Percentiles rank a stretch among this genome's conserved stretches.
phyloP scores from a whole-genome alignment of 495 filamentous ascomycete species.

The Aspergillus nidulans region DNA sequence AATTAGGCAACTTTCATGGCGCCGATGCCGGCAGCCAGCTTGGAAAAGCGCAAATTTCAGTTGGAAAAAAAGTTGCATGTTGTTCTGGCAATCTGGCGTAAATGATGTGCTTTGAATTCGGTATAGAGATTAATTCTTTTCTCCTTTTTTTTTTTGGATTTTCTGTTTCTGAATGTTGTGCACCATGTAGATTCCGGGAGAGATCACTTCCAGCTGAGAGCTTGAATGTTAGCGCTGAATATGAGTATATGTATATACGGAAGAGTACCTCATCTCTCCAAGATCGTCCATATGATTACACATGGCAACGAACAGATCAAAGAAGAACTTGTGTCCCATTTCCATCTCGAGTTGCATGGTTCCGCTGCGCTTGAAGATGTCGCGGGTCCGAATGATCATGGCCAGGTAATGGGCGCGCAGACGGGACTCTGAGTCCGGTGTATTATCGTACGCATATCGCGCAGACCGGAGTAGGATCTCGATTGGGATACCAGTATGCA shows the following conservation, averaged over 20 bases:
- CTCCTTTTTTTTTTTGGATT: slow-evolving; percentile 15
- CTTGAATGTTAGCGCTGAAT: slow-evolving; percentile 16
- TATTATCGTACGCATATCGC: slow-evolving; percentile 91
- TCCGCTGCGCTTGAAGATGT: slow-evolving; percentile 92
- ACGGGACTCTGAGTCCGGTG: slow-evolving; percentile 80
- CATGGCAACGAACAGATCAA: slow-evolving; percentile 96
- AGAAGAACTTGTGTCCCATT: slow-evolving; percentile 84
- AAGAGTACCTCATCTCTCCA: slow-evolving; percentile 50
- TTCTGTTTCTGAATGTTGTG: slow-evolving; percentile 14
- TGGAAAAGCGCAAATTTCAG: slow-evolving; percentile 27
- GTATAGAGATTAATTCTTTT: too few species aligned
- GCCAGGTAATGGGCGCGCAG: slow-evolving; percentile 93
- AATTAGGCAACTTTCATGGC: not conserved
- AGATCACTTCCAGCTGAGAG: slow-evolving; percentile 33
- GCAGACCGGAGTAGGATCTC: slow-evolving; percentile 84
- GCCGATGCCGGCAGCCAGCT: slow-evolving; percentile 34
- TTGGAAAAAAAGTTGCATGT: slow-evolving; percentile 13
- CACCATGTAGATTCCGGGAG: slow-evolving; percentile 12
- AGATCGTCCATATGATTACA: slow-evolving; percentile 95
- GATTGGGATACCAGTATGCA: slow-evolving; percentile 80
- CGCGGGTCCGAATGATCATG: slow-evolving; percentile 87
- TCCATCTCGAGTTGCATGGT: slow-evolving; percentile 99
- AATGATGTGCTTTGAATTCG: slow-evolving; percentile 21
- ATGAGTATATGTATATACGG: slow-evolving; percentile 6
- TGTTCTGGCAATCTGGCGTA: slow-evolving; percentile 34